These are phyloP conservation scores for Alloteropsis semialata DNA, from an alignment of 176 grass and related monocot genomes.

Conservation along the genomic window DNA sequence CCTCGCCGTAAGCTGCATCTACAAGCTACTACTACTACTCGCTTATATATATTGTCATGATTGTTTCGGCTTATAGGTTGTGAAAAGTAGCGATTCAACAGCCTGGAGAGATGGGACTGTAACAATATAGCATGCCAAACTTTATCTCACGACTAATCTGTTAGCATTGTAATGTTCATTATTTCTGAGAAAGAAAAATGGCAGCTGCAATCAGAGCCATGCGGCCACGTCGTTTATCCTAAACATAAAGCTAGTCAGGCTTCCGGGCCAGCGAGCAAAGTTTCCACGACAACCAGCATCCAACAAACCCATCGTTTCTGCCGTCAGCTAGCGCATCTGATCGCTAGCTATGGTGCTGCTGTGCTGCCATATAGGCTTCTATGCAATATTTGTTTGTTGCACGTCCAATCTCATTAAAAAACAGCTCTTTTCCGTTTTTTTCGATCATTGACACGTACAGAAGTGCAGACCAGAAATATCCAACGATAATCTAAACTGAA, in stretches of 20 bases:
- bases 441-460: not conserved
- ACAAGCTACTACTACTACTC: not conserved
- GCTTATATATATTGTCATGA: too few relatives aligned
- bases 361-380: not conserved
- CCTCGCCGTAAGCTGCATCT: not conserved
- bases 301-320: conserved; percentile 15
- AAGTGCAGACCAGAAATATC: conserved; percentile 3
- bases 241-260: not conserved
- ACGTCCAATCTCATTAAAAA: not conserved
- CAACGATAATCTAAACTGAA: not conserved
- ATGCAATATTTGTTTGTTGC: not conserved
- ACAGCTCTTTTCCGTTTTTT: not conserved
- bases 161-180: not conserved
- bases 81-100: too few relatives aligned
- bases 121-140: not conserved
- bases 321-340: not conserved
- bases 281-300: not conserved
- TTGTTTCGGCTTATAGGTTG: too few relatives aligned
- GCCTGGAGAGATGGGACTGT: too few relatives aligned
- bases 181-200: not conserved
- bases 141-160: not conserved
- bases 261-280: not conserved
- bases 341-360: not conserved
- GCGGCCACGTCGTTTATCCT: conserved; percentile 12
- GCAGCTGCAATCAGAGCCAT: conserved; percentile 20